Base-by-base conservation (phyloP, 2,329 filamentous ascomycete species). In the Diatrype stigma region DNA sequence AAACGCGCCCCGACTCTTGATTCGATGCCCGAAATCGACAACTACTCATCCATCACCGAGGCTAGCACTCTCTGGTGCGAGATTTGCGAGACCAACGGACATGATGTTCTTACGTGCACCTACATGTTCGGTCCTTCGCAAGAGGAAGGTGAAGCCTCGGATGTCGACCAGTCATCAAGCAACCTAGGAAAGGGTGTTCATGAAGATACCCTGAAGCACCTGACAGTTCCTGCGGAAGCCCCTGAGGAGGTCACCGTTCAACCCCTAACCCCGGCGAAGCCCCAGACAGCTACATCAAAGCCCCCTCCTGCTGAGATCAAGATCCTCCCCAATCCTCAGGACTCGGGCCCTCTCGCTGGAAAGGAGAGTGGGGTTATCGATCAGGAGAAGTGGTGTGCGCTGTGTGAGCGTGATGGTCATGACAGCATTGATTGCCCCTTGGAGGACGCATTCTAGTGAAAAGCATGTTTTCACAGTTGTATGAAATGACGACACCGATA, bases 341-440 rank as follows among this genome's bases (percentile, higher is more conserved):
- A 85, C 48, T 78, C 77, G 48, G 84, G 83, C 2, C 85, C 89
- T 2, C 80, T 90, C 22, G 86, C 89, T 4, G 89, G 89, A 48
- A 93, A 90, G 73, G 83, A 86, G 58, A 90, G 85, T 50, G 87
- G 88, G 1, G 74, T 89, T 45, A 78, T 93, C 57, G 90, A 97
- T 63, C 82, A 86, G 49, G 82, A 86, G 55, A 96, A 96, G 73
- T 99, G 94, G 94, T 99, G 94, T 70, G 94, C 94, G 16, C 77
- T 97, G 42, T 99, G 94, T 67, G 94, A 99, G 75, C 84, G 90
- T 55, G 94, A 99, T 64, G 94, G 94, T 14, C 94, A 99, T 67
- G 89, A 96, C 70, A 96, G 93, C 64, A 92, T 96, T 54, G 90
- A 95, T 69, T 96, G 92, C 70, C 91, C 92, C 12, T 88, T 96